Evolutionary conservation across 768 basidiomycete genomes (phyloP).

Genomic region (Lentinula boryana): DNA sequence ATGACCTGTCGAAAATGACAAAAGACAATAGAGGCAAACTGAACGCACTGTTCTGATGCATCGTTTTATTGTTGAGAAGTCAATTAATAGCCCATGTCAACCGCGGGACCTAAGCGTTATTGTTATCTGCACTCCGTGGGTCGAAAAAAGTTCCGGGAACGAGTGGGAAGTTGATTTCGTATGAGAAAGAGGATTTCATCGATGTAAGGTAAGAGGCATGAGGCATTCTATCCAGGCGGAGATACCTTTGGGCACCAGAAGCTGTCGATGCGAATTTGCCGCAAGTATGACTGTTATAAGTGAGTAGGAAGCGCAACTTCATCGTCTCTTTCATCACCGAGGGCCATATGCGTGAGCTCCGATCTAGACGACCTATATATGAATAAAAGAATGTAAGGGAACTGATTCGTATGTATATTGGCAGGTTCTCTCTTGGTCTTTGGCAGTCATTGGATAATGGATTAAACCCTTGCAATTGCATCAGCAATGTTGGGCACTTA

Average conservation of each 20-base stretch:
- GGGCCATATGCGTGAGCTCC: background rate
- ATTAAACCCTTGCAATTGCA: background rate
- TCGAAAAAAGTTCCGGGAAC: background rate
- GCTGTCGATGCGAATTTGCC: background rate
- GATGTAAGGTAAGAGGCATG: background rate
- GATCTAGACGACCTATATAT: background rate
- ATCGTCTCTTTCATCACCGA: background rate
- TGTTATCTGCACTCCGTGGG: background rate
- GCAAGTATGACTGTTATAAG: too few species aligned
- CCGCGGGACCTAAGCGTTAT: background rate
- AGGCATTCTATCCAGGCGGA: background rate
- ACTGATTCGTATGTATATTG: background rate
- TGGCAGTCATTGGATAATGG: background rate
- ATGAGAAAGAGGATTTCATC: background rate
- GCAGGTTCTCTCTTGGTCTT: background rate
- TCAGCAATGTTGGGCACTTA: too few species aligned
- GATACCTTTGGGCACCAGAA: background rate
- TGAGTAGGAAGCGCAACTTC: too few species aligned
- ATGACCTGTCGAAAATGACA: background rate
- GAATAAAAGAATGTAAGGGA: too few species aligned
- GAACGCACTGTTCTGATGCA: background rate
- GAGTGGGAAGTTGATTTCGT: background rate
- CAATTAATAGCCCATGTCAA: background rate
- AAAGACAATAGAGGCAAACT: constrained; percentile 3
- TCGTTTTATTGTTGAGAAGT: constrained; percentile 1